These are phyloP conservation scores for Aspergillus sclerotialis DNA, from an alignment of 2,329 filamentous ascomycete genomes.

Conservation along the genomic window DNA sequence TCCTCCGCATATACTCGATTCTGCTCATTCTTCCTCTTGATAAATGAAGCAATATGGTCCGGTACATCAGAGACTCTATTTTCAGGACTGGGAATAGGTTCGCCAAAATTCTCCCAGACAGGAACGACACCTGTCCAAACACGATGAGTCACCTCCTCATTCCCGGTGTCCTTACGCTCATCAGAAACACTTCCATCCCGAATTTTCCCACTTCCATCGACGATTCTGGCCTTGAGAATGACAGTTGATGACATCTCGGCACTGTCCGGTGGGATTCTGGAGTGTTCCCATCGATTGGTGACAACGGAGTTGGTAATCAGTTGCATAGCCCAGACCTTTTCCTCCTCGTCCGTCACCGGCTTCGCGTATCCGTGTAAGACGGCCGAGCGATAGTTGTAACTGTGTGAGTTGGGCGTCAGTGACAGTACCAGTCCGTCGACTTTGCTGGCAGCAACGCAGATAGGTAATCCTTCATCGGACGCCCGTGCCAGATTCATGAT, in stretches of 20 bases:
- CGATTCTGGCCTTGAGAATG: slow-evolving; percentile 62
- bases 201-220: slow-evolving; percentile 69
- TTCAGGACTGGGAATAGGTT: slow-evolving; percentile 54
- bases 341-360: slow-evolving; percentile 58
- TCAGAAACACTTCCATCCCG: slow-evolving; percentile 59
- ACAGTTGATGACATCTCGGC: slow-evolving; percentile 70
- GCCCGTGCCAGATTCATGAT: slow-evolving; percentile 60
- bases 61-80: slow-evolving; percentile 57
- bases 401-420: slow-evolving; percentile 72
- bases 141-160: slow-evolving; percentile 39
- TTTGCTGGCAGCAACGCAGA: slow-evolving; percentile 66
- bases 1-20: slow-evolving; percentile 37
- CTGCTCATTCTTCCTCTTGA: slow-evolving; percentile 41
- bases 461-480: slow-evolving; percentile 52
- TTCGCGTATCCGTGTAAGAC: slow-evolving; percentile 68
- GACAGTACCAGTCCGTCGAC: slow-evolving; percentile 75
- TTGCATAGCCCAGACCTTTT: slow-evolving; percentile 72
- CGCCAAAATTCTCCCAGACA: slow-evolving; percentile 56
- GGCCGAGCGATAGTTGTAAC: slow-evolving; percentile 80
- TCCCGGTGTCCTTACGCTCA: slow-evolving; percentile 48
- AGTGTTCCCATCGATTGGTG: slow-evolving; percentile 60
- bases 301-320: slow-evolving; percentile 71
- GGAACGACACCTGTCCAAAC: slow-evolving; percentile 60
- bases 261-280: slow-evolving; percentile 61
- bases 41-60: slow-evolving; percentile 52